phyloP scores from a whole-genome alignment of 2,329 filamentous ascomycete species.

The Lachnellula hyalina region DNA sequence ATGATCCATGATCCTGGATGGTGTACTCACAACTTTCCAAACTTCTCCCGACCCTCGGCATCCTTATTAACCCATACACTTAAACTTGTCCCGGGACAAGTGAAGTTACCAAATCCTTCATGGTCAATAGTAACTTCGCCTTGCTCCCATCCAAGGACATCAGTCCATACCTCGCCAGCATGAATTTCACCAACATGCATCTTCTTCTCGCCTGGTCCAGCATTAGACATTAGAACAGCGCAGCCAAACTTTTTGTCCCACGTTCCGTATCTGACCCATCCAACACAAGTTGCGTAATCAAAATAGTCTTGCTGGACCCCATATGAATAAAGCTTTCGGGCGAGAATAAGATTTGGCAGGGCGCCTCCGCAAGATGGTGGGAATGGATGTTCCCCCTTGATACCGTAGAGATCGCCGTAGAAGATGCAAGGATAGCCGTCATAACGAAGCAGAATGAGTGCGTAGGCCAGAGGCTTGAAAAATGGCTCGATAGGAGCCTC shows the following conservation, averaged over 20 bases:
- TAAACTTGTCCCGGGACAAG: constrained; percentile 48
- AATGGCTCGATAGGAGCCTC: constrained; percentile 57
- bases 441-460: constrained; percentile 62
- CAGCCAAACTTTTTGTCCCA: constrained; percentile 44
- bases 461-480: constrained; percentile 68
- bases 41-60: constrained; percentile 44
- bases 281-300: constrained; percentile 54
- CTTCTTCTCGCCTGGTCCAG: constrained; percentile 42
- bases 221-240: constrained; percentile 53
- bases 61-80: constrained; percentile 56
- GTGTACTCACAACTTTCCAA: constrained; percentile 35
- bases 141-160: constrained; percentile 51
- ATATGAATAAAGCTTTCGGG: constrained; percentile 61
- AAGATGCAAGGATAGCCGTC: constrained; percentile 64
- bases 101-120: constrained; percentile 55
- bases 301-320: constrained; percentile 61
- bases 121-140: constrained; percentile 53
- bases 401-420: constrained; percentile 65
- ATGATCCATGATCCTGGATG: background rate
- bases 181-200: constrained; percentile 59
- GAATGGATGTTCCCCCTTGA: constrained; percentile 42
- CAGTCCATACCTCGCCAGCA: constrained; percentile 57
- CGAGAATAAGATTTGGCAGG: constrained; percentile 54
- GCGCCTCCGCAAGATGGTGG: constrained; percentile 48
- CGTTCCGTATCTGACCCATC: constrained; percentile 48